These are phyloP conservation scores for Lachnellula arida DNA, from an alignment of 2,329 filamentous ascomycete genomes.

Conservation along the genomic window DNA sequence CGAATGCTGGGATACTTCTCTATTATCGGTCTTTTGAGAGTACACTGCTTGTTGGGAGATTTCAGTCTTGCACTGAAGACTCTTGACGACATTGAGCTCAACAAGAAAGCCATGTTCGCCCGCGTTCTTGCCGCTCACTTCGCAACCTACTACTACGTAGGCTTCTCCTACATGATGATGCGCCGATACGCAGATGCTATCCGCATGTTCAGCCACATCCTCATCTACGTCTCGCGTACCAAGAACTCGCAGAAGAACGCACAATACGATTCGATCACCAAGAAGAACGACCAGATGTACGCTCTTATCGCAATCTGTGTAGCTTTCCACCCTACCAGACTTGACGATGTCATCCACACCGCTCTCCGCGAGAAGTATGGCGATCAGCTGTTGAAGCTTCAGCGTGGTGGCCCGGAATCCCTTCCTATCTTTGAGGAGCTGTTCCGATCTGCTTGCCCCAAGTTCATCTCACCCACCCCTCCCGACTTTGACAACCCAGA, in stretches of 20 bases:
- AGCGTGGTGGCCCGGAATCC: constrained; percentile 91
- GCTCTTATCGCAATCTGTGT: constrained; percentile 98
- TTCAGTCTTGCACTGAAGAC: constrained; percentile 98
- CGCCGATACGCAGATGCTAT: constrained; percentile 98
- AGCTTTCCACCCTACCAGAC: constrained; percentile 91
- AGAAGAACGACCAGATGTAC: constrained; percentile 99
- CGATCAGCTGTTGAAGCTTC: constrained; percentile 93
- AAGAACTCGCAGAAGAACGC: constrained; percentile 99
- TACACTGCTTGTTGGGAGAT: constrained; percentile 94
- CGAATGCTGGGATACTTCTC: constrained; percentile 99
- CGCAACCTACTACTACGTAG: constrained; percentile 99
- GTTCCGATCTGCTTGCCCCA: constrained; percentile 95
- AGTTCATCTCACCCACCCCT: constrained; percentile 97
- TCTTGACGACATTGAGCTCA: constrained; percentile 97
- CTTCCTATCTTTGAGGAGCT: constrained; percentile 98
- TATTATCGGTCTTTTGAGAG: constrained; percentile 92
- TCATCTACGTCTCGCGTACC: constrained; percentile 96
- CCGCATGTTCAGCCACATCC: constrained; percentile 99
- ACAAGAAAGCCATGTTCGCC: constrained; percentile 99
- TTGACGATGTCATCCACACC: constrained; percentile 99
- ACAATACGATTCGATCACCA: constrained; percentile 96
- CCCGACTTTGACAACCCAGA: constrained; percentile 97
- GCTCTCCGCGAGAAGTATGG: constrained; percentile 98
- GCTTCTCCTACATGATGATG: constrained; percentile 99
- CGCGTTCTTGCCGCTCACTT: constrained; percentile 99